phyloP scores from a whole-genome alignment of 805 yeast species.

The Nadsonia fulvescens region DNA sequence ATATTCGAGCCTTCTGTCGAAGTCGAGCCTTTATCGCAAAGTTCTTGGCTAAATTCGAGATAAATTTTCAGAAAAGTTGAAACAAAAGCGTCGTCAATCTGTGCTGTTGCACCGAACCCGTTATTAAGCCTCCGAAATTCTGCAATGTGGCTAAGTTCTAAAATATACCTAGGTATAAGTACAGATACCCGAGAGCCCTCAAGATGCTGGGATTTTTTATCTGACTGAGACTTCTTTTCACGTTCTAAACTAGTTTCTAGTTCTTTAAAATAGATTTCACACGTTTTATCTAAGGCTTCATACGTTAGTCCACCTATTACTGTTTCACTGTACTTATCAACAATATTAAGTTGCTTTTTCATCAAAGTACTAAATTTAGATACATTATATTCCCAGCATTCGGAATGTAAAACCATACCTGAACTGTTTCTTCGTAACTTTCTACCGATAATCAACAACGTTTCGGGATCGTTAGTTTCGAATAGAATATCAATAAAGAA shows the following conservation, averaged over 20 bases:
- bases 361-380: constrained; percentile 32
- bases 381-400: constrained; percentile 51
- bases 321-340: constrained; percentile 31
- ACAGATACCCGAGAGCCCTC: constrained; percentile 20
- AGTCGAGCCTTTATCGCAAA: constrained; percentile 1
- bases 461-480: constrained; percentile 35
- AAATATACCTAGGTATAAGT: constrained; percentile 8
- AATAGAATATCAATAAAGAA: constrained; percentile 42
- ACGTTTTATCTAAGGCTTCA: constrained; percentile 24
- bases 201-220: constrained; percentile 19
- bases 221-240: no score
- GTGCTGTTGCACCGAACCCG: constrained; percentile 59
- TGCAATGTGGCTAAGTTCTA: constrained; percentile 15
- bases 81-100: constrained; percentile 58
- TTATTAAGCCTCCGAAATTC: constrained; percentile 58
- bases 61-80: constrained; percentile 38
- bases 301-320: constrained; percentile 28
- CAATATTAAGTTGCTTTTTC: constrained; percentile 26
- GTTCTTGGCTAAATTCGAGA: constrained; percentile 6
- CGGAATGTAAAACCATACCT: constrained; percentile 48
- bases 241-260: no score
- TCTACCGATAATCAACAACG: constrained; percentile 42
- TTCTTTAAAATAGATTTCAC: constrained; percentile 16
- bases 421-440: constrained; percentile 65
- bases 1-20: constrained; percentile 4